Percentiles rank a stretch among this genome's conserved stretches.
Conservation (phyloP, 2,329 filamentous ascomycete genomes). For the Aspergillus sp. region DNA sequence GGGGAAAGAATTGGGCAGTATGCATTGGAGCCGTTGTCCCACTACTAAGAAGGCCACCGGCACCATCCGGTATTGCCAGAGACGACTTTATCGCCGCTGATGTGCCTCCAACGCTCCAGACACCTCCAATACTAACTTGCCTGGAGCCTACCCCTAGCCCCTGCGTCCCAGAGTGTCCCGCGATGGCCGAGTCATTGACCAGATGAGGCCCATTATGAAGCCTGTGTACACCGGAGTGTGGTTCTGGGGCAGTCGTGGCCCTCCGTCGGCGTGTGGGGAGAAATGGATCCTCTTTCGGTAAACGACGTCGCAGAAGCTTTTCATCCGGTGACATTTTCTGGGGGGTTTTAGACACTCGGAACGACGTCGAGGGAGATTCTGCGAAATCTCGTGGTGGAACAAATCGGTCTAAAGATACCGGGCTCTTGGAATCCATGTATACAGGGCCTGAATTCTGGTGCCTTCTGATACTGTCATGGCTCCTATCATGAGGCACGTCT, state of each 20-base stretch:
- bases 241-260: slow-evolving; percentile 7
- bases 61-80: slow-evolving; percentile 50
- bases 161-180: slow-evolving; percentile 2
- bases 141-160: slow-evolving; percentile 18
- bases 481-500: slow-evolving; percentile 5
- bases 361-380: slow-evolving; percentile 40
- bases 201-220: slow-evolving; percentile 29
- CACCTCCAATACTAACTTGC: slow-evolving; percentile 57
- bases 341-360: slow-evolving; percentile 44
- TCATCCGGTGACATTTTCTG: slow-evolving; percentile 41
- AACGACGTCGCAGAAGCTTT: slow-evolving; percentile 37
- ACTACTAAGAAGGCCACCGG: slow-evolving; percentile 57
- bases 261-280: slow-evolving; percentile 31
- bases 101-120: slow-evolving; percentile 71
- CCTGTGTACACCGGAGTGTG: slow-evolving; percentile 10
- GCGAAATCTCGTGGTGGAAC: slow-evolving; percentile 42
- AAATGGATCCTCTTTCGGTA: slow-evolving; percentile 47
- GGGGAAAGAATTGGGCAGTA: slow-evolving; percentile 48
- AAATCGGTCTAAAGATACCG: slow-evolving; percentile 49
- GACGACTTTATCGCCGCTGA: slow-evolving; percentile 45
- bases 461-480: slow-evolving; percentile 11
- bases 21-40: slow-evolving; percentile 63
- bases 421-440: slow-evolving; percentile 11
- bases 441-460: slow-evolving; percentile 6
- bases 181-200: slow-evolving; percentile 18